Percentiles rank a stretch among this genome's conserved stretches.
phyloP scores from a whole-genome alignment of 305 asterid species.

The Fraxinus platypoda region DNA sequence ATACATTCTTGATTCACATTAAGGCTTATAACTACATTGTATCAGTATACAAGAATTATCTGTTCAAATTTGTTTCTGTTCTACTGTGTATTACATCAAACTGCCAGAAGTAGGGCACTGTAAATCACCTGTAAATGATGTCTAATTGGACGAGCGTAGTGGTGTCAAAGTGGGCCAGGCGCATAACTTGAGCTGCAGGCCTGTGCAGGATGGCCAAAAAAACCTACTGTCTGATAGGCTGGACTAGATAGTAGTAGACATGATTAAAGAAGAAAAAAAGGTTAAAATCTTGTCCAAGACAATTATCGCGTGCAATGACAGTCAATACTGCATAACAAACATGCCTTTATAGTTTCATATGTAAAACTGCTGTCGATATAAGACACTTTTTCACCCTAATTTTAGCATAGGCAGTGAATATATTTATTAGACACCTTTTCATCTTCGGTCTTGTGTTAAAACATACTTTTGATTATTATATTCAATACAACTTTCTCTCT shows the following conservation, averaged over 20 bases:
- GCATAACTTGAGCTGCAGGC: background rate
- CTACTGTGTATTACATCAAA: background rate
- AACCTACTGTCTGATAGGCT: background rate
- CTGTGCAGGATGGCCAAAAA: background rate
- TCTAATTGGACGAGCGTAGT: background rate
- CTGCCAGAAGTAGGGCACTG: background rate
- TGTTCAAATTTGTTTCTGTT: background rate
- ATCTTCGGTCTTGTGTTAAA: background rate
- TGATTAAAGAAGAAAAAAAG: background rate
- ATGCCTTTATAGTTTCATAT: background rate
- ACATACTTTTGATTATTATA: background rate
- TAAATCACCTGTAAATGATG: background rate
- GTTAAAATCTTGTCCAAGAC: background rate
- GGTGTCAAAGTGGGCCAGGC: background rate
- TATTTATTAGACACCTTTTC: background rate
- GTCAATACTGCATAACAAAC: background rate
- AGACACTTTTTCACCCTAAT: background rate
- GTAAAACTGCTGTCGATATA: background rate
- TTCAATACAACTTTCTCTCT: background rate
- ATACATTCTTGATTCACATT: background rate
- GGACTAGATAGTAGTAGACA: background rate
- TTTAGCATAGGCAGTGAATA: background rate
- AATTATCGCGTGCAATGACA: background rate
- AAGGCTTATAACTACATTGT: background rate
- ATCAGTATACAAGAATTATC: background rate